Base-by-base conservation (phyloP, 371 early-diverging fungal species). In the Smittium mucronatum region DNA sequence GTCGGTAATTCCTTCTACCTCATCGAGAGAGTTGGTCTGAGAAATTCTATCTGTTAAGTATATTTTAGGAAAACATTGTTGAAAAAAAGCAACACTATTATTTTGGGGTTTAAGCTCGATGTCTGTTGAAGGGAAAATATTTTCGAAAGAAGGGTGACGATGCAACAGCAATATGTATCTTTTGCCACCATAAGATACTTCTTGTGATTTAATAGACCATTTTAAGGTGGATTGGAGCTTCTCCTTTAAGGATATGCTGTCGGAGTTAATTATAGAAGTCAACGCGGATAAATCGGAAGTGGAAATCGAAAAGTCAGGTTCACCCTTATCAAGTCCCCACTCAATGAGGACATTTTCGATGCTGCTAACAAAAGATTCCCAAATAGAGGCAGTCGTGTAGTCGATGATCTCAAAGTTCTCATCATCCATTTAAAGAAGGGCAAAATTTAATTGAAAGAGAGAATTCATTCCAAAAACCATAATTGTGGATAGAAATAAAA, bases 401-500 rank as follows among this genome's bases (percentile, higher is more conserved):
- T 88, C 89, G 5, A 89, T 87, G 59, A 90, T 85, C 69, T 89
- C 89, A 75, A 86, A 90, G 63, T 81, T 78, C 36, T 87, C 87
- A 70, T 82, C 83, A 29, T 78, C 79, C 47, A 47, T 47, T 47
- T 47, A 47, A 47, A 47, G 47, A 21, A 47, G 5, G 21, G 47
- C 5, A 47, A 47, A 47, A 47, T 11, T 11, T 11, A 11, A 47
- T 5, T 11, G 47, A 47, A 47, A 47, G 47, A 47, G 21, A 47
- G 47, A 47, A 47, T 47, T 11, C 47, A 21, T 47, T 47, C 47
- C 5, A 21, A 21, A 47, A 47, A n/a, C n/a, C n/a, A n/a, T n/a
- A n/a, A n/a, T n/a, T n/a, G n/a, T n/a, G n/a, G n/a, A n/a, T n/a
- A n/a, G n/a, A n/a, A n/a, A n/a, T n/a, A n/a, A n/a, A n/a, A n/a